phyloP scores from a whole-genome alignment of 2,329 filamentous ascomycete genomes.

The Epichloe aotearoae region DNA sequence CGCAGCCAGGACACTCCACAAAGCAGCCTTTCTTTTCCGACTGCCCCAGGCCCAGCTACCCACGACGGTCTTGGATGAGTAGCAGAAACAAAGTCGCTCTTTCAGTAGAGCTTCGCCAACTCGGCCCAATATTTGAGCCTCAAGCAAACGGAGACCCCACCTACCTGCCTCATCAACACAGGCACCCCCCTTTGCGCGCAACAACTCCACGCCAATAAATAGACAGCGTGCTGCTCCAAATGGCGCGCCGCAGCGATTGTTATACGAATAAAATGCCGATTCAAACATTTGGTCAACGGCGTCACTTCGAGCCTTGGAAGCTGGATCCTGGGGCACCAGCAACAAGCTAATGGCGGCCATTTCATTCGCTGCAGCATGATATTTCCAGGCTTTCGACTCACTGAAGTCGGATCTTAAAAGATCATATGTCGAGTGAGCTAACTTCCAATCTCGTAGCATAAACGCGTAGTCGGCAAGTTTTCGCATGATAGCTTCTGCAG shows the following conservation, averaged over 20 bases:
- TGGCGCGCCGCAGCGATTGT: slow-evolving; percentile 66
- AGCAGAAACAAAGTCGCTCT: slow-evolving; percentile 77
- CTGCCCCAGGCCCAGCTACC: slow-evolving; percentile 56
- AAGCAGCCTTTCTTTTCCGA: slow-evolving; percentile 69
- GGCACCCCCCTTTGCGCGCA: slow-evolving; percentile 66
- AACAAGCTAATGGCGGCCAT: slow-evolving; percentile 83
- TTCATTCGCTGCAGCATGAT: slow-evolving; percentile 87
- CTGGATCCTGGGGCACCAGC: slow-evolving; percentile 57
- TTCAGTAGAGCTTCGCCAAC: slow-evolving; percentile 73
- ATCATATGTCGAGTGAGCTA: slow-evolving; percentile 86
- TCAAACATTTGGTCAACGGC: slow-evolving; percentile 79
- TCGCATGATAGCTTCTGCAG: slow-evolving; percentile 80
- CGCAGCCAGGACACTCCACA: slow-evolving; percentile 76
- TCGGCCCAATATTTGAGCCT: slow-evolving; percentile 59
- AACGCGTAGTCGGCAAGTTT: slow-evolving; percentile 92
- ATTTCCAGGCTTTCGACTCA: slow-evolving; percentile 93
- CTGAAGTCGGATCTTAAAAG: slow-evolving; percentile 77
- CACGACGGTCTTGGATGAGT: slow-evolving; percentile 56
- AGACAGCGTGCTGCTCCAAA: slow-evolving; percentile 73
- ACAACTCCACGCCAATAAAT: slow-evolving; percentile 63
- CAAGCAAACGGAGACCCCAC: slow-evolving; percentile 72
- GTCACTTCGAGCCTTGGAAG: slow-evolving; percentile 66
- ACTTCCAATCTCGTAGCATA: slow-evolving; percentile 92
- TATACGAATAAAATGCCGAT: slow-evolving; percentile 82
- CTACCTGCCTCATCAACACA: slow-evolving; percentile 75